A percentile compares a stretch with the other conserved stretches of the same genome.
Conservation (phyloP, 164 flowering plant species). For the Santalum album region DNA sequence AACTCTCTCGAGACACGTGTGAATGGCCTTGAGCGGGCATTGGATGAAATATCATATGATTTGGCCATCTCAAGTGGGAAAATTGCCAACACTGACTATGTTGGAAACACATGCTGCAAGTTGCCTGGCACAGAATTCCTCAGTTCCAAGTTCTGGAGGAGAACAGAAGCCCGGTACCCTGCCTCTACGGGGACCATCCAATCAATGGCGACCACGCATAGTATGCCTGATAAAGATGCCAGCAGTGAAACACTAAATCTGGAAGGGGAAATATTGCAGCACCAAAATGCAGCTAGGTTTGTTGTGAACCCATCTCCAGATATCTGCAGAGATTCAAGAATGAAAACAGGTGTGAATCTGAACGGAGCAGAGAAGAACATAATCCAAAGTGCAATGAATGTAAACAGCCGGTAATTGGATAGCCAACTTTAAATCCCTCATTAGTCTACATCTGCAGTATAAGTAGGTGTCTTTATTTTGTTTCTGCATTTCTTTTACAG, state of each 20-base stretch:
- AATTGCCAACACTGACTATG: conserved; percentile 26
- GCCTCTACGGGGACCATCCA: conserved; percentile 29
- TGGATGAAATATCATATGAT: conserved; percentile 81
- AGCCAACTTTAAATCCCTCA: not conserved
- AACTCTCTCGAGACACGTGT: conserved; percentile 83
- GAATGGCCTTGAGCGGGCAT: conserved; percentile 69
- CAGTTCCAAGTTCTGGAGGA: conserved; percentile 84
- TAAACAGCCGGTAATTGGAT: not conserved
- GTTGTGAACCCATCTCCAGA: conserved; percentile 78
- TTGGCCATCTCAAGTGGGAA: conserved; percentile 65
- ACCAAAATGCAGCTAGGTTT: conserved; percentile 44
- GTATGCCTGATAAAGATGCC: conserved; percentile 24
- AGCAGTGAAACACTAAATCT: conserved; percentile 20
- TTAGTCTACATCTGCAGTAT: no score
- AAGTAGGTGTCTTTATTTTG: no score
- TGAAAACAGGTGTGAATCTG: not conserved
- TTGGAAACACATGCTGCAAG: conserved; percentile 51
- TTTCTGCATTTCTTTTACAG: no score
- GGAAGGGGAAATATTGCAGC: conserved; percentile 37
- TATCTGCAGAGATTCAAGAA: conserved; percentile 27
- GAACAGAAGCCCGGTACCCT: conserved; percentile 39
- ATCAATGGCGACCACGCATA: conserved; percentile 22
- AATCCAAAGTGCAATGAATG: not conserved
- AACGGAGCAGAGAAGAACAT: no score
- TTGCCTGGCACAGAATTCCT: conserved; percentile 73